Base-by-base conservation (phyloP, 2,329 filamentous ascomycete genomes). In the Talaromyces sp. region DNA sequence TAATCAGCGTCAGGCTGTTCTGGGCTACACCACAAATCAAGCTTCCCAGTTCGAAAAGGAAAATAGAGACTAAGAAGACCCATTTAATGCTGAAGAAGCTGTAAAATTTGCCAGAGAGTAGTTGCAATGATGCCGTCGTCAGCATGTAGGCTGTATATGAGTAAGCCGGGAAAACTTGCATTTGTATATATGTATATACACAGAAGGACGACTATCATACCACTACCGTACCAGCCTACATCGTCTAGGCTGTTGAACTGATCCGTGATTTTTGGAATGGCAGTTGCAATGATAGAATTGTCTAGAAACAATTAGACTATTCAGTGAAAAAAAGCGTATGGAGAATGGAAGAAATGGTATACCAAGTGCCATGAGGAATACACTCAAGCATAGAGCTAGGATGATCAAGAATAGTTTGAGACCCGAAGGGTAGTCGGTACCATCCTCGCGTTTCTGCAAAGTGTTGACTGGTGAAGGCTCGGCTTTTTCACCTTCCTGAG, bases 41-140 rank as follows among this genome's bases (percentile, higher is more conserved):
- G 51, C 78, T 80, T 17, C 81, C 81, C 43, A 80, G 67, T 62
- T 82, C 80, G 58, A 83, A 83, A 65, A 82, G 70, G 54, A 68
- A 68, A 27, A 82, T 65, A 4, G 74, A 69, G 1, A 17, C n/a
- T 17, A 65, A 25, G 43, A 61, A 65, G 1, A 61, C 58, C 34
- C 45, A 47, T 47, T 61, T 61, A 19, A 65, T 47, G 1, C 72
- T 69, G 75, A 61, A 81, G 65, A 81, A 82, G 19, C 78, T 82
- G 70, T 82, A 83, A 53, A 82, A 67, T 64, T 80, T 81, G 47
- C 78, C 78, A 64, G 76, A 78, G 31, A 77, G 71, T 7, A 80
- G 72, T 58, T 65, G 65, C 40, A 69, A 66, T 27, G 60, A 72
- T 8, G 75, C 75, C 19, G 75, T 68, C 2, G 79, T 81, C 58